Percentiles rank a stretch among this genome's conserved stretches.
Conservation (phyloP, 2,329 filamentous ascomycete genomes). For the Westerdykella sp. region DNA sequence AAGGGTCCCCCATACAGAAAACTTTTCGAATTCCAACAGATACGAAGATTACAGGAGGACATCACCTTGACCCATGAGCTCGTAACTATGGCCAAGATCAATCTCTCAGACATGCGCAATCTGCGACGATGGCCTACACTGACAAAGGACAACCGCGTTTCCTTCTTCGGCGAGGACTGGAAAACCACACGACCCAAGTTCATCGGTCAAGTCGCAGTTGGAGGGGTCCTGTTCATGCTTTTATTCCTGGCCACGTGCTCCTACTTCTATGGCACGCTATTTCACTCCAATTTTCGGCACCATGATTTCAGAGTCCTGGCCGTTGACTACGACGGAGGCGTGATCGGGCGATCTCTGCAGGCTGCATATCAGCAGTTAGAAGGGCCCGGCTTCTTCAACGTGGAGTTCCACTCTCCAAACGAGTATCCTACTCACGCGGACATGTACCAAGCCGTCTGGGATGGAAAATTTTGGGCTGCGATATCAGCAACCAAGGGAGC, state of each 20-base stretch:
- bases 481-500: conserved; percentile 29
- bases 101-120: conserved; percentile 1
- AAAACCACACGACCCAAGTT: conserved; percentile 11
- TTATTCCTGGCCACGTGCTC: conserved; percentile 19
- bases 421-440: conserved; percentile 16
- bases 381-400: conserved; percentile 15
- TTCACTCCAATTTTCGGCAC: conserved; percentile 8
- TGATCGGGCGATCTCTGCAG: conserved; percentile 14
- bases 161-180: conserved; percentile 12
- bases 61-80: too few species aligned
- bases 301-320: conserved; percentile 21
- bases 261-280: conserved; percentile 22
- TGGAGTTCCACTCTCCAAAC: conserved; percentile 8
- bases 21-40: too few species aligned
- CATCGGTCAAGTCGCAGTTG: conserved; percentile 8
- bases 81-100: conserved; percentile 5
- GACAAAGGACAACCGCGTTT: conserved; percentile 8
- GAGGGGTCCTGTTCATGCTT: conserved; percentile 15
- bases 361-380: conserved; percentile 17
- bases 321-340: conserved; percentile 26
- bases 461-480: conserved; percentile 26
- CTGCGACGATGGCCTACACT: conserved; percentile 8
- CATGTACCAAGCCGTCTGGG: conserved; percentile 19
- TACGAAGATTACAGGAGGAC: too few species aligned
- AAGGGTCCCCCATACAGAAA: too few species aligned